phyloP scores from a whole-genome alignment of 2,329 filamentous ascomycete species.

The Verticillium zaregamsianum region DNA sequence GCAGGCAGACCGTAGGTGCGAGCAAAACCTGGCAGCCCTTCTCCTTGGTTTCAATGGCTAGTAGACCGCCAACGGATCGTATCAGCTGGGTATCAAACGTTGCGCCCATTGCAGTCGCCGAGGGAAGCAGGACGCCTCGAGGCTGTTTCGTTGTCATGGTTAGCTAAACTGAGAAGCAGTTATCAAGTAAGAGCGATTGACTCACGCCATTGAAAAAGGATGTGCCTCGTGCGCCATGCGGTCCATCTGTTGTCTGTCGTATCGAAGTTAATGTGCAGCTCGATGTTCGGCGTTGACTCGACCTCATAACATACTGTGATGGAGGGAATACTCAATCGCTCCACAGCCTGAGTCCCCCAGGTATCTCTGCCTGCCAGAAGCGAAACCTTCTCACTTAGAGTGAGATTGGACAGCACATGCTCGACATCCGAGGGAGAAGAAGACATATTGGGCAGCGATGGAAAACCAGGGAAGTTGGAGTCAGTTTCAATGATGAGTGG shows the following conservation, averaged over 20 bases:
- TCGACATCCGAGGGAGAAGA: constrained; percentile 14
- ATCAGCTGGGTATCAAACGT: constrained; percentile 28
- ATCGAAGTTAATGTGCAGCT: not conserved
- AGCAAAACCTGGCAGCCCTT: constrained; percentile 57
- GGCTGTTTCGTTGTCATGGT: constrained; percentile 14
- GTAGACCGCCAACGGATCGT: constrained; percentile 6
- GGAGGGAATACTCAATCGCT: not conserved
- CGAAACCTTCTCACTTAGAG: not conserved
- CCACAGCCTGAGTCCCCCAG: not conserved
- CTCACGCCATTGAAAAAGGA: constrained; percentile 23
- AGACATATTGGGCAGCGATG: constrained; percentile 10
- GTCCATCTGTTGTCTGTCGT: constrained; percentile 1
- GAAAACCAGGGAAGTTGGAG: not conserved
- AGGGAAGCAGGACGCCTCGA: constrained; percentile 3
- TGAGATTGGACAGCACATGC: not conserved
- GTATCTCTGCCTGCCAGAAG: constrained; percentile 1
- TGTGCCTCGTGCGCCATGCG: not conserved
- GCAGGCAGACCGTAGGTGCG: constrained; percentile 60
- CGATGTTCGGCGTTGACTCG: not conserved
- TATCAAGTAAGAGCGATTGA: not conserved
- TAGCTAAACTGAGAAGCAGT: constrained; percentile 40
- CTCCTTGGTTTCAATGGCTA: constrained; percentile 14
- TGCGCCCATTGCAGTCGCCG: constrained; percentile 25
- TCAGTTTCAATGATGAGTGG: not conserved
- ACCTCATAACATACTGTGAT: not conserved